These are phyloP conservation scores for Aspergillus neotritici DNA, from an alignment of 2,329 filamentous ascomycete genomes.

Conservation along the genomic window DNA sequence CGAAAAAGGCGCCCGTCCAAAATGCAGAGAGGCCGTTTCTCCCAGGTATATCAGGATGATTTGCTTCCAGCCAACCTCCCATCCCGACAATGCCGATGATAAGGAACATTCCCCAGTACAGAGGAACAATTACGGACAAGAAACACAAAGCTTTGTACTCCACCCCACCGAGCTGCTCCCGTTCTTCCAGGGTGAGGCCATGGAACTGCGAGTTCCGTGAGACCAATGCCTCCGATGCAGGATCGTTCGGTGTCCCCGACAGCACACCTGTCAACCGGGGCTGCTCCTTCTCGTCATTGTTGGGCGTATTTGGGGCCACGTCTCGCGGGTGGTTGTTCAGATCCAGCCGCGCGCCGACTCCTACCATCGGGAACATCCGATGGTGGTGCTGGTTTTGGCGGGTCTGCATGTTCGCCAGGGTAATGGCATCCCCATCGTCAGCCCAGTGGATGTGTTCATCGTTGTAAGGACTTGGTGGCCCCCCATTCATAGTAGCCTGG, in stretches of 20 bases:
- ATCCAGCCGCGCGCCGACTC: slow-evolving; percentile 32
- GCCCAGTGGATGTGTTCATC: slow-evolving; percentile 20
- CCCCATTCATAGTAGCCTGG: too few species aligned
- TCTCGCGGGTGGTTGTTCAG: slow-evolving; percentile 31
- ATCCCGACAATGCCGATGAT: slow-evolving; percentile 43
- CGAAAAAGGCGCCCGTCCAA: slow-evolving; percentile 46
- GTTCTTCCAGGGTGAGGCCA: slow-evolving; percentile 40
- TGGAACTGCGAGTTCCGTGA: slow-evolving; percentile 49
- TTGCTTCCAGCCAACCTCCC: slow-evolving; percentile 42
- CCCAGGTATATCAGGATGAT: slow-evolving; percentile 36
- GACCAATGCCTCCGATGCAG: slow-evolving; percentile 28
- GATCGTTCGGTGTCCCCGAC: slow-evolving; percentile 26
- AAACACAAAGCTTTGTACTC: slow-evolving; percentile 39
- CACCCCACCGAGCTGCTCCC: slow-evolving; percentile 39
- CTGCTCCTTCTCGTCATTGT: slow-evolving; percentile 13
- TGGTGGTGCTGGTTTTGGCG: slow-evolving; percentile 19
- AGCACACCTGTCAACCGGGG: slow-evolving; percentile 21
- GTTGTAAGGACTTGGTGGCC: neutral
- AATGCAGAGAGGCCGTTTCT: slow-evolving; percentile 48
- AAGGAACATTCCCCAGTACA: slow-evolving; percentile 46
- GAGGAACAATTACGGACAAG: slow-evolving; percentile 33
- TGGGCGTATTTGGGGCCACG: slow-evolving; percentile 16
- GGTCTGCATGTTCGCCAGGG: slow-evolving; percentile 15
- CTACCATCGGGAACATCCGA: slow-evolving; percentile 31
- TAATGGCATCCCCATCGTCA: slow-evolving; percentile 26